Evolutionary conservation across 2,329 filamentous ascomycete species (phyloP).

Genomic region (Chaetomiaceae sp.): DNA sequence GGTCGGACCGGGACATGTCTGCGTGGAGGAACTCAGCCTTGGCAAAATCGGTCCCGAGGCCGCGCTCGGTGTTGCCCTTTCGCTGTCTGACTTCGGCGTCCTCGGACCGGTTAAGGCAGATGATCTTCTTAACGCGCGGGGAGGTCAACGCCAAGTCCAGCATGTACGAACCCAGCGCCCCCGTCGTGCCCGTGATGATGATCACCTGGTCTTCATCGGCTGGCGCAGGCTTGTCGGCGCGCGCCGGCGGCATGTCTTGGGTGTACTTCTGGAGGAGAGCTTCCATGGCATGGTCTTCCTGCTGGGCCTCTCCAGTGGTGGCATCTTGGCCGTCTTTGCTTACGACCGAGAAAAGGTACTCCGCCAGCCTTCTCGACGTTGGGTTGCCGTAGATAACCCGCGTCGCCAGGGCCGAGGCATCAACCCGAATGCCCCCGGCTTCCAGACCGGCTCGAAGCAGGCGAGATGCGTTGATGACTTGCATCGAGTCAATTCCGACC

Average conservation of each 20-base stretch:
- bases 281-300: slow-evolving; percentile 29
- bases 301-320: slow-evolving; percentile 10
- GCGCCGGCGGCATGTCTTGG: slow-evolving; percentile 23
- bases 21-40: slow-evolving; percentile 43
- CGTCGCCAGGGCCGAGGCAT: slow-evolving; percentile 32
- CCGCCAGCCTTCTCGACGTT: slow-evolving; percentile 30
- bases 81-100: slow-evolving; percentile 38
- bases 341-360: slow-evolving; percentile 29
- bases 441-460: slow-evolving; percentile 32
- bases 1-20: slow-evolving; percentile 39
- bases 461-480: slow-evolving; percentile 34
- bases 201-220: slow-evolving; percentile 34
- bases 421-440: slow-evolving; percentile 28
- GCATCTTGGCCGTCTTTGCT: slow-evolving; percentile 15
- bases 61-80: slow-evolving; percentile 32
- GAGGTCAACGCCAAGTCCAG: slow-evolving; percentile 33
- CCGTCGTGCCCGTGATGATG: slow-evolving; percentile 44
- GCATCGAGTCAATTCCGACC: slow-evolving; percentile 36
- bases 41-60: slow-evolving; percentile 31
- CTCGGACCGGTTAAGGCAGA: slow-evolving; percentile 43
- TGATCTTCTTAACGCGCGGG: slow-evolving; percentile 34
- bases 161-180: slow-evolving; percentile 43
- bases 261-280: slow-evolving; percentile 33
- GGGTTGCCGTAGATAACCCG: slow-evolving; percentile 36
- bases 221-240: slow-evolving; percentile 25